Conservation (phyloP, 2,329 filamentous ascomycete species). For the Monilinia fructigena region DNA sequence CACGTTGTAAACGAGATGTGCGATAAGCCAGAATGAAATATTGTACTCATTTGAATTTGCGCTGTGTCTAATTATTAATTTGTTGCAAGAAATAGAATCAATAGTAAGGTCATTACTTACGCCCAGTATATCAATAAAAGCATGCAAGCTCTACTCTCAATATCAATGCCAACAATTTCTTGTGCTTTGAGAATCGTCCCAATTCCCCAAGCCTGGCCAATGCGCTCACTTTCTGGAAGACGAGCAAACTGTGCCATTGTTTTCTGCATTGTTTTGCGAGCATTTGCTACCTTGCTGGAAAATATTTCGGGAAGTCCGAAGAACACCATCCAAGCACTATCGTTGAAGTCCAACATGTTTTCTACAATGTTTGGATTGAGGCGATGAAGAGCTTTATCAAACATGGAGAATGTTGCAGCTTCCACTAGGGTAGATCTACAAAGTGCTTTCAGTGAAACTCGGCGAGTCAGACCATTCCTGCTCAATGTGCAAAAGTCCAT, state of each 20-base stretch:
- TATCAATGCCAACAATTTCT: conserved; percentile 13
- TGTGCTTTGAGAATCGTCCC: not conserved
- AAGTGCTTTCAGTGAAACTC: conserved; percentile 6
- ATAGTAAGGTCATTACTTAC: conserved; percentile 1
- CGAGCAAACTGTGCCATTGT: conserved; percentile 12
- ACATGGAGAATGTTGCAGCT: conserved; percentile 21
- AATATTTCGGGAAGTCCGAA: conserved; percentile 19
- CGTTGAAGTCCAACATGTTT: conserved; percentile 16
- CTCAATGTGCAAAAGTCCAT: conserved; percentile 15
- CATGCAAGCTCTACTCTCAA: conserved; percentile 12
- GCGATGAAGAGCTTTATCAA: conserved; percentile 7
- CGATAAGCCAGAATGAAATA: conserved; percentile 23
- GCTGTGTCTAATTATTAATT: not conserved
- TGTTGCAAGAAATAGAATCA: too few relatives aligned
- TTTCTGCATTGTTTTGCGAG: conserved; percentile 5
- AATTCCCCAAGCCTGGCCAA: conserved; percentile 14
- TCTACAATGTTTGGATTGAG: conserved; percentile 18
- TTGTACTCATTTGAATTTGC: conserved; percentile 24
- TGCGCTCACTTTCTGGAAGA: conserved; percentile 10
- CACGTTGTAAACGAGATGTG: conserved; percentile 3
- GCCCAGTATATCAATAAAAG: conserved; percentile 18
- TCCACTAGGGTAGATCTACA: conserved; percentile 14
- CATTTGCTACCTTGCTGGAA: conserved; percentile 17
- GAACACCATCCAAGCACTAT: conserved; percentile 17
- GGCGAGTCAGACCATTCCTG: conserved; percentile 9